A percentile compares a stretch with the other conserved stretches of the same genome.
Evolutionary conservation across 768 basidiomycete species (phyloP).

Genomic region (Suillus subalutaceus): DNA sequence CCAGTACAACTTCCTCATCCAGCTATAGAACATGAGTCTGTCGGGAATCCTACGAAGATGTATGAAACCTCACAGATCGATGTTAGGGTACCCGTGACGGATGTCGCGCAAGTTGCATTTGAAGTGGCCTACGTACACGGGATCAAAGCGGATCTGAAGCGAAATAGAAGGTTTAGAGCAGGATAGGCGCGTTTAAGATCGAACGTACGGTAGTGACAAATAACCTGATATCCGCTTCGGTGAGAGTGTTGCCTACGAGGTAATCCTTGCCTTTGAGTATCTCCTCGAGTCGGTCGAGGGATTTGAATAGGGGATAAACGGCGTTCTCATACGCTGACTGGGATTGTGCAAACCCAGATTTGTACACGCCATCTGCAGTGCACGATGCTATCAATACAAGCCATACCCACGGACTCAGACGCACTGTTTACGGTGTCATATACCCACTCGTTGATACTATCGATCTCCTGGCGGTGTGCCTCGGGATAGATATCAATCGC

Average conservation of each 20-base stretch:
- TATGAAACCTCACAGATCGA: constrained; percentile 50
- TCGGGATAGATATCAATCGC: constrained; percentile 79
- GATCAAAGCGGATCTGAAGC: constrained; percentile 80
- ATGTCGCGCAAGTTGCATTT: constrained; percentile 90
- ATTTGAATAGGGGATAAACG: constrained; percentile 72
- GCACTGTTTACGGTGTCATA: constrained; percentile 84
- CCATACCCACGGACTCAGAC: constrained; percentile 23
- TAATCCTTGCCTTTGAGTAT: constrained; percentile 79
- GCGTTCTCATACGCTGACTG: constrained; percentile 82
- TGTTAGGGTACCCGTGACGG: constrained; percentile 83
- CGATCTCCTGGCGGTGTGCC: constrained; percentile 72
- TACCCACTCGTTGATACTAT: constrained; percentile 83
- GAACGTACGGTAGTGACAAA: constrained; percentile 86
- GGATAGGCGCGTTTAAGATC: background rate
- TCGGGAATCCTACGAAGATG: background rate
- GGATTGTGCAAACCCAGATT: constrained; percentile 81
- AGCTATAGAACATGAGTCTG: constrained; percentile 42
- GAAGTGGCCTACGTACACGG: constrained; percentile 90
- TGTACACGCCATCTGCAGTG: constrained; percentile 75
- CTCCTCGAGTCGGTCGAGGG: constrained; percentile 81
- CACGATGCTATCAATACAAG: background rate
- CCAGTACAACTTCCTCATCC: constrained; percentile 92
- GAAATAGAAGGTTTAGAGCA: background rate
- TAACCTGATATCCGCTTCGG: constrained; percentile 84
- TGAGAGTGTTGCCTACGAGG: constrained; percentile 80